Evolutionary conservation across 2,329 filamentous ascomycete species (phyloP).

Genomic region (Pseudocercospora fuligena): DNA sequence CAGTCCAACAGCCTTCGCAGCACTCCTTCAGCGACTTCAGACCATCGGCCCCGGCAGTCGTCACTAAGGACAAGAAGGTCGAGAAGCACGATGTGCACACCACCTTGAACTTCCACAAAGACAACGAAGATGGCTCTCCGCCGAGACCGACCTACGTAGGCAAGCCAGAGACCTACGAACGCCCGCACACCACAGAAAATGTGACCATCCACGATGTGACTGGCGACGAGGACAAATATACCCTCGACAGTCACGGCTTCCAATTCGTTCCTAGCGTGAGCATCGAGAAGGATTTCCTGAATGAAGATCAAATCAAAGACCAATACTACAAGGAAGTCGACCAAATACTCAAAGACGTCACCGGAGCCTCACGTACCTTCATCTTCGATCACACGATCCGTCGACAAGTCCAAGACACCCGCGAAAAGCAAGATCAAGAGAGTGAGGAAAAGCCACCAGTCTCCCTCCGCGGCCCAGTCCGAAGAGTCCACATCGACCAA

Average conservation of each 20-base stretch:
- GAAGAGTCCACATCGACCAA: constrained; percentile 64
- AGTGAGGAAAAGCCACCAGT: constrained; percentile 24
- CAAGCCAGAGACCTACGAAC: constrained; percentile 40
- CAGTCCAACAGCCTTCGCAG: constrained; percentile 24
- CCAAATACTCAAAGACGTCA: constrained; percentile 49
- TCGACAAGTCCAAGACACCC: constrained; percentile 44
- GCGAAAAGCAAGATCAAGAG: constrained; percentile 5
- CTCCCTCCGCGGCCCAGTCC: constrained; percentile 51
- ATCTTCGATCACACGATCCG: constrained; percentile 69
- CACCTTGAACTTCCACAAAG: constrained; percentile 31
- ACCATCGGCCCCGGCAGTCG: constrained; percentile 13
- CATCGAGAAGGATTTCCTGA: constrained; percentile 44
- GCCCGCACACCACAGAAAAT: constrained; percentile 37
- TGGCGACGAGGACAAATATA: constrained; percentile 46
- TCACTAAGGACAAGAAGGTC: constrained; percentile 16
- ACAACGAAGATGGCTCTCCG: constrained; percentile 32
- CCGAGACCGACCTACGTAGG: constrained; percentile 30
- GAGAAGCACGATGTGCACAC: constrained; percentile 32
- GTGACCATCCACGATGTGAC: constrained; percentile 50
- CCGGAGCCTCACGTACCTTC: constrained; percentile 61
- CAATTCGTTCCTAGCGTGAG: constrained; percentile 43
- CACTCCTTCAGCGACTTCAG: constrained; percentile 21
- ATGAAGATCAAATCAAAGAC: constrained; percentile 45
- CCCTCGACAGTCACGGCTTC: constrained; percentile 40
- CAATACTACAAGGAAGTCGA: constrained; percentile 47